These are phyloP conservation scores for Gryganskiella cystojenkinii DNA, from an alignment of 192 early-diverging fungal genomes.

Conservation along the genomic window DNA sequence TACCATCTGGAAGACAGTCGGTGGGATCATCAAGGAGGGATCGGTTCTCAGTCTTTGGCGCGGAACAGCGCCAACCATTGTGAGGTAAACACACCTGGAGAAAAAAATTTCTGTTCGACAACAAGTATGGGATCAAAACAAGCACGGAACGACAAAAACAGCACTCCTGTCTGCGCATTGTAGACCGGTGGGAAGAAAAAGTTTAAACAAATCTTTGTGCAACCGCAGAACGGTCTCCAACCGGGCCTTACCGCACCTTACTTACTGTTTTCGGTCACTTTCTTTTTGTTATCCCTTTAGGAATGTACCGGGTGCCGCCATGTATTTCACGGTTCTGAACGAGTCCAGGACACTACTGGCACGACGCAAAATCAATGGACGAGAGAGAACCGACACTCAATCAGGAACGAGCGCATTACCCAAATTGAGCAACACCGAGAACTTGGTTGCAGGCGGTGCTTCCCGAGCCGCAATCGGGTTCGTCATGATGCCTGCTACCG, in stretches of 20 bases:
- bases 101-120: not conserved
- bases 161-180: no score
- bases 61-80: conserved; percentile 77
- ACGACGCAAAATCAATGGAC: conserved; percentile 44
- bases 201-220: no score
- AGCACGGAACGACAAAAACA: no score
- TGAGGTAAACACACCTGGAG: conserved; percentile 57
- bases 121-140: no score
- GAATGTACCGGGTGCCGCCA: conserved; percentile 75
- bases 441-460: conserved; percentile 75
- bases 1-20: conserved; percentile 66
- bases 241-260: no score
- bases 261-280: not conserved
- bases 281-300: conserved; percentile 26
- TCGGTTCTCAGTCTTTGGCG: conserved; percentile 81
- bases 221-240: no score
- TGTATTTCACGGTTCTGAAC: conserved; percentile 80
- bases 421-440: conserved; percentile 67
- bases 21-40: conserved; percentile 67
- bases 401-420: conserved; percentile 42
- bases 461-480: conserved; percentile 83
- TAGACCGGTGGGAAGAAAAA: no score
- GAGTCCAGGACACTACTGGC: conserved; percentile 66
- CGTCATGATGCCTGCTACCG: conserved; percentile 93
- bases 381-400: conserved; percentile 9